These are phyloP conservation scores for Saccharomyces uvarum DNA, from an alignment of 1,139 yeast species.

Conservation along the genomic window DNA sequence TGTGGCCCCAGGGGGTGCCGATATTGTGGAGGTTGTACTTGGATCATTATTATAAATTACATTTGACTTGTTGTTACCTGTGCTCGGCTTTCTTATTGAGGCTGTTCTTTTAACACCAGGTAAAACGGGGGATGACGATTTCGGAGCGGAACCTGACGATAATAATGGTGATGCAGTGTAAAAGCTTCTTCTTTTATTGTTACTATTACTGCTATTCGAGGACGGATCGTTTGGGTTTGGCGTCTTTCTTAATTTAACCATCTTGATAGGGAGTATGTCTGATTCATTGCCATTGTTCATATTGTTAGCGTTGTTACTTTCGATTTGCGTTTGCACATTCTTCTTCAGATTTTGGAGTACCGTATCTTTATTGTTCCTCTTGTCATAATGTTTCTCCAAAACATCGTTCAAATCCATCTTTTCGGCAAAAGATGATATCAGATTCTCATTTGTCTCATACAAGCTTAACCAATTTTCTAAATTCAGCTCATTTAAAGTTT, in stretches of 20 bases:
- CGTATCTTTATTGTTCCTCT: constrained; percentile 10
- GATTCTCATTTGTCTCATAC: constrained; percentile 14
- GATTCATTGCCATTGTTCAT: background rate
- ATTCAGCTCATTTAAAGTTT: constrained; percentile 10
- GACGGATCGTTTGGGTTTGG: background rate
- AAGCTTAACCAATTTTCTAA: constrained; percentile 16
- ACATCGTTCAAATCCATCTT: constrained; percentile 12
- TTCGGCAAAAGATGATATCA: constrained; percentile 16
- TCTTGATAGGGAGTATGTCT: constrained; percentile 6
- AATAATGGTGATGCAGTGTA: constrained; percentile 18
- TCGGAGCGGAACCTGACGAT: constrained; percentile 6
- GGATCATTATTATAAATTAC: background rate
- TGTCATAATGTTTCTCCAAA: background rate
- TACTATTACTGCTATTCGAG: constrained; percentile 4
- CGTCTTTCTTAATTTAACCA: constrained; percentile 11
- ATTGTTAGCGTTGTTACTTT: constrained; percentile 1
- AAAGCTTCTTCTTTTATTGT: constrained; percentile 22
- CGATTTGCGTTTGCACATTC: background rate
- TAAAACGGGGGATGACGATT: constrained; percentile 15
- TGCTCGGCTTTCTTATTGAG: constrained; percentile 18
- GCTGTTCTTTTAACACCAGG: constrained; percentile 28
- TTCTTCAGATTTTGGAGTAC: constrained; percentile 3
- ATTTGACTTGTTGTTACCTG: background rate
- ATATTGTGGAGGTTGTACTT: background rate
- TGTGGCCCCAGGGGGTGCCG: background rate